phyloP scores from a whole-genome alignment of 441 rosid genomes.

The Capsella rubella region DNA sequence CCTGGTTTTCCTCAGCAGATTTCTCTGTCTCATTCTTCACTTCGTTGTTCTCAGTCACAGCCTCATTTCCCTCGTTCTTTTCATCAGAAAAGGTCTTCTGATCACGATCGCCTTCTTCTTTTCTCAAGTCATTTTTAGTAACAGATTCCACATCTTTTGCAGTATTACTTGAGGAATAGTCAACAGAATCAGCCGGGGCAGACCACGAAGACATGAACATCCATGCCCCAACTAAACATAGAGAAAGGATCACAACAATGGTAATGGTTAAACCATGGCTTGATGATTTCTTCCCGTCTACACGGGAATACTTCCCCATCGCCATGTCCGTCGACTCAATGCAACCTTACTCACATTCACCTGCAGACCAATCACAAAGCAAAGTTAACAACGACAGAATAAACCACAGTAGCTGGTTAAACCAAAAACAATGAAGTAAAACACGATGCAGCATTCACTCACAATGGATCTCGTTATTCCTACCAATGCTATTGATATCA shows the following conservation, averaged over 20 bases:
- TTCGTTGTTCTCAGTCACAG: slow-evolving; percentile 24
- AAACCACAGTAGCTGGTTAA: neutral
- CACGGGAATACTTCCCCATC: slow-evolving; percentile 54
- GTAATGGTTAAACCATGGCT: slow-evolving; percentile 52
- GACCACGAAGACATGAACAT: slow-evolving; percentile 60
- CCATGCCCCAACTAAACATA: slow-evolving; percentile 67
- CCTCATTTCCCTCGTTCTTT: slow-evolving; percentile 27
- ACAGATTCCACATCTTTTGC: slow-evolving; percentile 37
- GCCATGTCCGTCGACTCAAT: slow-evolving; percentile 49
- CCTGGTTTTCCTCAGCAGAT: slow-evolving; percentile 46
- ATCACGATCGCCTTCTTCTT: slow-evolving; percentile 21
- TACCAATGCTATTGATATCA: too few relatives aligned
- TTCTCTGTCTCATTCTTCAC: slow-evolving; percentile 45
- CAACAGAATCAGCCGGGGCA: slow-evolving; percentile 46
- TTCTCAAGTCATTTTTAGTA: slow-evolving; percentile 41
- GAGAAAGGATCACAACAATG: slow-evolving; percentile 48
- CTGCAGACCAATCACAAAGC: slow-evolving; percentile 42
- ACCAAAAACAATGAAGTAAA: neutral
- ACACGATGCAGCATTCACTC: neutral
- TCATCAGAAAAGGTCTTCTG: slow-evolving; percentile 13
- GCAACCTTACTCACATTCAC: slow-evolving; percentile 29
- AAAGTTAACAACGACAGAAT: neutral
- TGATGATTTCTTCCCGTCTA: slow-evolving; percentile 66
- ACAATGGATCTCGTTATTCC: slow-evolving; percentile 18
- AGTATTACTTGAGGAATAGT: slow-evolving; percentile 39